Base-by-base conservation (phyloP, 441 rosid genomes). In the Biscutella laevigata region DNA sequence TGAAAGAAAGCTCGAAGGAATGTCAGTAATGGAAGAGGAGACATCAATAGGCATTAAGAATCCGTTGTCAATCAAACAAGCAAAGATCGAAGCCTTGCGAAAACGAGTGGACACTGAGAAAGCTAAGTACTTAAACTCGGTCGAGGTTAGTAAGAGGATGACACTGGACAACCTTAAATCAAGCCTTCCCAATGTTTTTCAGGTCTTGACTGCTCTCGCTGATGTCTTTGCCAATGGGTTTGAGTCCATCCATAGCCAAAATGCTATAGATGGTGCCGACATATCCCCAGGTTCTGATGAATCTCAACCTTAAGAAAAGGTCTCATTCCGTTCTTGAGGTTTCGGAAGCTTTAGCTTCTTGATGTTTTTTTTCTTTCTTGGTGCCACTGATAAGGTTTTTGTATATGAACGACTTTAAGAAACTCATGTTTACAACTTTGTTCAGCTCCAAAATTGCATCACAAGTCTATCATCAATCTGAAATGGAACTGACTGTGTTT, bases 111-210 rank as follows among this genome's bases (percentile, higher is more conserved):
- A 88, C 2, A 6, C 30, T 9, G 95, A 84, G 82, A 76, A 77
- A 61, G 51, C 68, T 37, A 82, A 73, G 59, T 77, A 71, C 73
- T 57, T 67, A 33, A 67, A 64, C 68, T 69, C 81, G 1, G 74
- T 78, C 3, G 75, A 82, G 74, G 66, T 45, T 4, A 82, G 90
- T 42, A 73, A 68, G 65, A 73, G 66, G 57, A 78, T 81, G 90
- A 78, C 74, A 46, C 69, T 92, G 35, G 81, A 50, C 73, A 78
- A 81, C 68, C 81, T 92, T 25, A 86, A 76, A 71, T 71, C 84
- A 32, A 70, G 74, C 70, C 95, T 92, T 37, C 99, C 99, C 29
- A 76, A 59, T 49, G 81, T 82, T 26, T 92, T 92, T 61, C 82
- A 74, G 72, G 79, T 79, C 57, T 67, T 92, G 35, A 70, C 74